Evolutionary conservation across 306 rosid species (phyloP).

Genomic region (Psophocarpus tetragonolobus): DNA sequence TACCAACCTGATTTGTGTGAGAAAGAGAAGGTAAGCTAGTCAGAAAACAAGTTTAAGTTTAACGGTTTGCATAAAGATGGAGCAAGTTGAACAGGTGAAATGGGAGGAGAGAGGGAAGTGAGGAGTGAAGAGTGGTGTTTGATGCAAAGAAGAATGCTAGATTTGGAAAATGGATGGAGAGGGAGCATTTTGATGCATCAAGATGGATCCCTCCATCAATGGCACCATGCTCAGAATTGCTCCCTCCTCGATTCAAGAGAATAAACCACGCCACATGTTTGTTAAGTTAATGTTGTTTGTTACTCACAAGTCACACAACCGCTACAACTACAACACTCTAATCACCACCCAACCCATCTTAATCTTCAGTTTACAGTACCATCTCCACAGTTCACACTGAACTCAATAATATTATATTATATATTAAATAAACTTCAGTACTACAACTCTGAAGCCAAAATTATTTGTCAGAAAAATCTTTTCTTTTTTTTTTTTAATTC

Average conservation of each 20-base stretch:
- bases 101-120: background rate
- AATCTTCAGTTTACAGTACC: background rate
- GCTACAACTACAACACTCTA: constrained; percentile 36
- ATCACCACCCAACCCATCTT: constrained; percentile 48
- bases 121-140: background rate
- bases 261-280: constrained; percentile 58
- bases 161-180: constrained; percentile 22
- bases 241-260: constrained; percentile 79
- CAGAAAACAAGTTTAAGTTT: constrained; percentile 28
- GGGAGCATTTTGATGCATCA: constrained; percentile 20
- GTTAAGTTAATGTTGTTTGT: constrained; percentile 36
- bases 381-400: constrained; percentile 7
- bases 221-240: constrained; percentile 34
- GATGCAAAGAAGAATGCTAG: constrained; percentile 23
- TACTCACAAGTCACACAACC: constrained; percentile 44
- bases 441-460: background rate
- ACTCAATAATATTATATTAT: background rate
- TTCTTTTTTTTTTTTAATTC: background rate
- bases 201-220: constrained; percentile 48
- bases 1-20: constrained; percentile 59
- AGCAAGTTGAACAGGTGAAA: constrained; percentile 10
- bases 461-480: too few relatives aligned
- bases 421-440: background rate
- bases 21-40: constrained; percentile 6
- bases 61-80: constrained; percentile 33